Conservation (phyloP, 345 rosid genomes). For the Nephelium lappaceum region DNA sequence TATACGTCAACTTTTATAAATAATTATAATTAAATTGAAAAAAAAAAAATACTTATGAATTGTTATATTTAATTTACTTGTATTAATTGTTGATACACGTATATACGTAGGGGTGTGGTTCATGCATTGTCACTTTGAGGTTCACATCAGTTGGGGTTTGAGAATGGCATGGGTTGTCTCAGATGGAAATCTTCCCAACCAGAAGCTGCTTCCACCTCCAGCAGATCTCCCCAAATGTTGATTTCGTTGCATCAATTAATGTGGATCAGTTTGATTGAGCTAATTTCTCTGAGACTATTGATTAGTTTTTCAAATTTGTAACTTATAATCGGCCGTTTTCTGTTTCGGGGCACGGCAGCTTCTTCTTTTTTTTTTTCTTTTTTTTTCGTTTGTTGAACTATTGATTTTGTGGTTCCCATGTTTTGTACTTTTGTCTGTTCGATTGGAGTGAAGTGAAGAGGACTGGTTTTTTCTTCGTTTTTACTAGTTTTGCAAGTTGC, state of each 20-base stretch:
- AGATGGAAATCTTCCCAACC: conserved; percentile 28
- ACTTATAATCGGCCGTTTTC: not conserved
- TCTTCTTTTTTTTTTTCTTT: not conserved
- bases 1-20: too few species aligned
- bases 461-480: not conserved
- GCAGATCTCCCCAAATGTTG: conserved; percentile 37
- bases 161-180: conserved; percentile 34
- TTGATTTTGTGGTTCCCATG: too few species aligned
- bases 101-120: conserved; percentile 28
- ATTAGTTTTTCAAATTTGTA: not conserved
- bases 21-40: too few species aligned
- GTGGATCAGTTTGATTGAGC: not conserved
- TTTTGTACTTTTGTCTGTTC: not conserved
- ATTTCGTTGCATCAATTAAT: not conserved
- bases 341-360: not conserved
- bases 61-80: not conserved
- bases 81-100: too few species aligned
- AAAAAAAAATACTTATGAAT: too few species aligned
- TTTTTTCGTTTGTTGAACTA: not conserved
- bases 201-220: conserved; percentile 36
- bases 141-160: conserved; percentile 36
- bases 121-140: conserved; percentile 34
- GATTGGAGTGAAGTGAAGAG: not conserved
- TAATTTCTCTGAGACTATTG: not conserved
- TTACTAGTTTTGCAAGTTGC: not conserved